Percentiles rank a stretch among this genome's conserved stretches.
phyloP scores from a whole-genome alignment of 768 basidiomycete species.

The Pleurotus djamor region DNA sequence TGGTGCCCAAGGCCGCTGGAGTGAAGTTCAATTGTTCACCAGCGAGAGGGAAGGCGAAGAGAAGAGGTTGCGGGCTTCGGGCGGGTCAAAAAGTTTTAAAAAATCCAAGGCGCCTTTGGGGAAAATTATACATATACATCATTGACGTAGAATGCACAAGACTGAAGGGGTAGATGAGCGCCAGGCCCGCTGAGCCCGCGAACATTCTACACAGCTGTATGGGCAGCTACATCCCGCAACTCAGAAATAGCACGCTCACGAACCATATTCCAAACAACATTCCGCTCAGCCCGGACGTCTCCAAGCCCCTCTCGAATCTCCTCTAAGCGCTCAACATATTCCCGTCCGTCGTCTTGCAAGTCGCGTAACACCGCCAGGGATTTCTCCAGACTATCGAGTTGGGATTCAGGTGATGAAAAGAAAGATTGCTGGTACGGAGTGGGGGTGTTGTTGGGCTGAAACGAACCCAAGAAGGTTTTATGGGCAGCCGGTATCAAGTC shows the following conservation, averaged over 20 bases:
- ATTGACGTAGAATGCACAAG: not conserved
- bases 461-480: slow-evolving; percentile 61
- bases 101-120: not conserved
- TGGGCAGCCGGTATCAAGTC: slow-evolving; percentile 64
- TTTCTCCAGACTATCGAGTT: slow-evolving; percentile 71
- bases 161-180: not conserved
- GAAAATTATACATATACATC: not conserved
- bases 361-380: slow-evolving; percentile 72
- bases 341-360: slow-evolving; percentile 82
- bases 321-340: slow-evolving; percentile 81
- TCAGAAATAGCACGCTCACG: slow-evolving; percentile 74
- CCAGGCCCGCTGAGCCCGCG: not conserved
- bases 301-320: slow-evolving; percentile 84
- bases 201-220: slow-evolving; percentile 22
- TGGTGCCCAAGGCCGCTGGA: not conserved
- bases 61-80: too few species aligned
- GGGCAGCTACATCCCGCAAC: slow-evolving; percentile 62
- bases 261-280: slow-evolving; percentile 74
- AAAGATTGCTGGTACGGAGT: slow-evolving; percentile 58
- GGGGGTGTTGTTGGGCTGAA: slow-evolving; percentile 40
- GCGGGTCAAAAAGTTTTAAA: too few species aligned
- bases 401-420: slow-evolving; percentile 63
- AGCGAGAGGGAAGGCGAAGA: too few species aligned
- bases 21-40: too few species aligned
- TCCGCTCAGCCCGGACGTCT: slow-evolving; percentile 67